Conservation (phyloP, 2,329 filamentous ascomycete genomes). For the Ampelomyces quisqualis region DNA sequence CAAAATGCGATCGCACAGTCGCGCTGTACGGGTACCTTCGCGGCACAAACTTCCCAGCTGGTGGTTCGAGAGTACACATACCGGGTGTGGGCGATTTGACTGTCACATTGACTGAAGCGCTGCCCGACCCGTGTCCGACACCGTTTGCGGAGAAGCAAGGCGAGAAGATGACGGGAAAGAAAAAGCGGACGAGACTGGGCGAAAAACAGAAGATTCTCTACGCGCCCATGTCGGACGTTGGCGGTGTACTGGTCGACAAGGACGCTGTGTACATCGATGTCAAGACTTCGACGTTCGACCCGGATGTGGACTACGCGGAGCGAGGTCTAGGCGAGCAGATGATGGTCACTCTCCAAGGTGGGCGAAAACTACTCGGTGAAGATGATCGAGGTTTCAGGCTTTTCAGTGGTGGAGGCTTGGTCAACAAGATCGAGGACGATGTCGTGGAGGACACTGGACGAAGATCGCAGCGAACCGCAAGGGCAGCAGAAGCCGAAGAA, state of each 20-base stretch:
- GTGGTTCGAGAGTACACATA: conserved; percentile 85
- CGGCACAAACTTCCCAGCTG: conserved; percentile 87
- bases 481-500: conserved; percentile 49
- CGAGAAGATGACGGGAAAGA: conserved; percentile 81
- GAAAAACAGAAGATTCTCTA: conserved; percentile 97
- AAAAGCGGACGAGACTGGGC: conserved; percentile 74
- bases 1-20: conserved; percentile 86
- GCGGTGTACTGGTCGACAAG: conserved; percentile 92
- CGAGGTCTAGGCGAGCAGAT: conserved; percentile 93
- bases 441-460: conserved; percentile 61
- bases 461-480: conserved; percentile 55
- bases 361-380: conserved; percentile 78
- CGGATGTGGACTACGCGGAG: conserved; percentile 64
- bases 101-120: conserved; percentile 76
- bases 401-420: conserved; percentile 73
- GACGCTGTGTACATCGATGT: conserved; percentile 90
- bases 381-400: conserved; percentile 80
- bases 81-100: conserved; percentile 89
- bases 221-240: conserved; percentile 97
- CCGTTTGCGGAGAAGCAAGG: conserved; percentile 85
- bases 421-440: conserved; percentile 58
- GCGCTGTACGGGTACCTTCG: conserved; percentile 91
- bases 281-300: conserved; percentile 70
- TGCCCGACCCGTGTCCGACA: conserved; percentile 94
- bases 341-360: conserved; percentile 83